phyloP scores from a whole-genome alignment of 331 rosid genomes.

The Telfairia occidentalis region DNA sequence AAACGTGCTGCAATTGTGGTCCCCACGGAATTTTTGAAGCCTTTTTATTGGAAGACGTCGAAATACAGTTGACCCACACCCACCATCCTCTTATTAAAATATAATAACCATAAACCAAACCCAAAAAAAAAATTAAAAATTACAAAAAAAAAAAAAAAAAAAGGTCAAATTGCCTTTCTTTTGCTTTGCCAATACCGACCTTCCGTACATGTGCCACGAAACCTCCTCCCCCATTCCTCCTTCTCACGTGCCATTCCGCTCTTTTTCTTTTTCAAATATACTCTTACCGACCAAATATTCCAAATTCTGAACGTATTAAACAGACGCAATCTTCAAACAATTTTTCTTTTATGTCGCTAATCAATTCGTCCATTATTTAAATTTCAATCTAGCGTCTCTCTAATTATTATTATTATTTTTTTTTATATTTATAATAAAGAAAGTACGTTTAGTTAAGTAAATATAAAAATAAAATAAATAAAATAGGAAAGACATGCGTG shows the following conservation, averaged over 20 bases:
- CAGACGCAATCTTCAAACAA: not conserved
- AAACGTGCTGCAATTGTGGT: slow-evolving; percentile 2
- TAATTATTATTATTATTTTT: too few relatives aligned
- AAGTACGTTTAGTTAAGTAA: not conserved
- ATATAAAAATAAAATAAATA: not conserved
- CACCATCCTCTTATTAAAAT: not conserved
- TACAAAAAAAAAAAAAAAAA: too few relatives aligned
- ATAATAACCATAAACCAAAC: too few relatives aligned
- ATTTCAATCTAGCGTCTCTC: not conserved
- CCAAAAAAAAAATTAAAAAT: too few relatives aligned
- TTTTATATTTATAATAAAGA: too few relatives aligned
- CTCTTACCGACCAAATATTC: slow-evolving; percentile 8
- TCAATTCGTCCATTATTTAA: not conserved
- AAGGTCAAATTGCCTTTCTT: not conserved
- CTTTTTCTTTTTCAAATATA: not conserved
- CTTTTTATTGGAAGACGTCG: not conserved
- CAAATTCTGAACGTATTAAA: not conserved
- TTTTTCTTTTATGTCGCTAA: not conserved
- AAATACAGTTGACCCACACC: slow-evolving; percentile 11
- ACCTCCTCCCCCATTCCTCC: slow-evolving; percentile 15
- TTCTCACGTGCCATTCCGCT: not conserved
- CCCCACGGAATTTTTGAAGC: not conserved
- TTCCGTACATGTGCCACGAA: slow-evolving; percentile 13
- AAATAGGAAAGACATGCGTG: not conserved
- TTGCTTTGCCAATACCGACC: not conserved